Base-by-base conservation (phyloP, 805 yeast species). In the Saturnispora ahearnii region DNA sequence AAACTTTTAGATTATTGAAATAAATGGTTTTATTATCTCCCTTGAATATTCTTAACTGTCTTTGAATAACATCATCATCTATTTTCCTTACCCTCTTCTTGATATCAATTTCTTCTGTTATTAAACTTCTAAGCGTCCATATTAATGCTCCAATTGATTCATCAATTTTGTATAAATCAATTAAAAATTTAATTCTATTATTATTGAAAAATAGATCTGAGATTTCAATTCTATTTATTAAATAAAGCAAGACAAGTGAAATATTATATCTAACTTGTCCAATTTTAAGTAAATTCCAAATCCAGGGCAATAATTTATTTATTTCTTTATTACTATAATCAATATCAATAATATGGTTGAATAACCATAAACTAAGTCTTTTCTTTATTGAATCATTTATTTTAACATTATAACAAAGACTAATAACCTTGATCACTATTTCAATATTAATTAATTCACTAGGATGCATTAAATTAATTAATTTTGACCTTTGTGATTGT, bases 221-320 rank as follows among this genome's bases (percentile, higher is more conserved):
- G 3, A 37, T n/a, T 7, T 24, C 34, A 12, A 45, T n/a, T 38
- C 21, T 15, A 29, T 22, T 37, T 8, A 46, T 32, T 24, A 38
- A 31, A 18, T 26, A 46, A 10, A 33, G 33, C 4, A 46, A 31
- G 4, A 41, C 7, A n/a, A 26, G 13, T 11, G 28, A 29, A 26
- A 46, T 33, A 5, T n/a, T 6, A 11, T 15, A 26, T 11, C 49
- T n/a, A 1, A 46, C 28, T 15, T 28, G 18, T 8, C 49, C 49
- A 5, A 46, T 21, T 28, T 46, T 46, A 2, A 46, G 29, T 22
- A 46, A 46, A 41, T 46, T 46, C 45, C 44, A 46, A 26, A 41
- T 15, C 49, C 44, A 40, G 21, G 45, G 34, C 5, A 46, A 11
- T n/a, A 46, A 28, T 11, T 33, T 26, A 22, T 34, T 22, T 10